A percentile compares a stretch with the other conserved stretches of the same genome.
These are phyloP conservation scores for Geotrichum citri-aurantii DNA, from an alignment of 1,139 yeast species.

Conservation along the genomic window DNA sequence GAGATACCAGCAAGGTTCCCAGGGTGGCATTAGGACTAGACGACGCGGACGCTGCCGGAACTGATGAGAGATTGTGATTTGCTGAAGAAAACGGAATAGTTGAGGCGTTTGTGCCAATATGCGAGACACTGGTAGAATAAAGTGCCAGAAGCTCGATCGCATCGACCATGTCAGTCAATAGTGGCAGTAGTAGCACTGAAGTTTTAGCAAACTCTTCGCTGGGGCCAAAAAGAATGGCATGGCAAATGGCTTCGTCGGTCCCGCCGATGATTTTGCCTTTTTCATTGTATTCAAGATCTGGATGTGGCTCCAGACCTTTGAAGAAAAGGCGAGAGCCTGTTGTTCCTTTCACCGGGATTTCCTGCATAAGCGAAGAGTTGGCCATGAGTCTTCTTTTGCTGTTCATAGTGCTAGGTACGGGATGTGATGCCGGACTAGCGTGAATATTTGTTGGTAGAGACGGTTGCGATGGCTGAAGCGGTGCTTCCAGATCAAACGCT, in stretches of 20 bases:
- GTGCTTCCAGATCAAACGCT: conserved; percentile 27
- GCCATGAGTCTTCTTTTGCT: conserved; percentile 19
- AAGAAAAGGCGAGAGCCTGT: conserved; percentile 15
- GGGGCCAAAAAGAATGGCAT: conserved; percentile 56
- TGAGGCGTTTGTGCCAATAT: conserved; percentile 16
- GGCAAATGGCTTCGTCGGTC: conserved; percentile 66
- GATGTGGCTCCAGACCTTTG: conserved; percentile 49
- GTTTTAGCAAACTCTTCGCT: conserved; percentile 41
- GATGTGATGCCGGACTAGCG: conserved; percentile 12
- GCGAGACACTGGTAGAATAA: conserved; percentile 34
- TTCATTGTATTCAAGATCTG: conserved; percentile 55
- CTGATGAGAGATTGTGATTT: conserved; percentile 11
- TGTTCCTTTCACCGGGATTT: conserved; percentile 14
- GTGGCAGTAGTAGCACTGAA: conserved; percentile 55
- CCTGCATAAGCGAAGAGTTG: conserved; percentile 14
- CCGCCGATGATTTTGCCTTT: conserved; percentile 46
- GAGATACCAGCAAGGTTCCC: conserved; percentile 22
- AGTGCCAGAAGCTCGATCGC: conserved; percentile 47
- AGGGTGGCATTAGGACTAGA: conserved; percentile 2
- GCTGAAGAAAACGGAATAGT: conserved; percentile 17
- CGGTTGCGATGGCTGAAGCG: conserved; percentile 11
- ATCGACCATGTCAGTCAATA: conserved; percentile 54
- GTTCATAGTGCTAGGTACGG: not conserved
- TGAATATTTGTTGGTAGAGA: conserved; percentile 9
- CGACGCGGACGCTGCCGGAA: conserved; percentile 9